These are phyloP conservation scores for Mycena indigotica DNA, from an alignment of 768 basidiomycete species.

Conservation along the genomic window DNA sequence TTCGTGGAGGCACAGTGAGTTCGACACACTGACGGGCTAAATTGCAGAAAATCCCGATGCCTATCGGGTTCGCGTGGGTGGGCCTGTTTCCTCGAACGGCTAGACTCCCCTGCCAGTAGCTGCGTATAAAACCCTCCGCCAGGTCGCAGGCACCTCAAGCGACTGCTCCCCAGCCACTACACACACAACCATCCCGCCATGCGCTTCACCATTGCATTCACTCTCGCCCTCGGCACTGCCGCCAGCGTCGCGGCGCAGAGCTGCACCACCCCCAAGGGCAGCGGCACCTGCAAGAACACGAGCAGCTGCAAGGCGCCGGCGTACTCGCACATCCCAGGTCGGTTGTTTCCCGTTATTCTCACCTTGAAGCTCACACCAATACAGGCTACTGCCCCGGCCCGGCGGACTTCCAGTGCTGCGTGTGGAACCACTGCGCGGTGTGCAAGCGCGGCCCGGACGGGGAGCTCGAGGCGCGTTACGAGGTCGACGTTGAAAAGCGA, in stretches of 20 bases:
- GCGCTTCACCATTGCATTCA: background rate
- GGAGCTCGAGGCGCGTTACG: background rate
- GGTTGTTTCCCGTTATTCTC: background rate
- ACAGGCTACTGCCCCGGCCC: background rate
- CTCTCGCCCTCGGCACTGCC: background rate
- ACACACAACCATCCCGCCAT: no score
- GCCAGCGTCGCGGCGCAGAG: background rate
- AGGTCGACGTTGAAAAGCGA: background rate
- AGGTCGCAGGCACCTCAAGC: no score
- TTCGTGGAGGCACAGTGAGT: no score
- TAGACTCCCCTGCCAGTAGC: no score
- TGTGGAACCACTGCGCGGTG: background rate
- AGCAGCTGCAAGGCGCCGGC: slow-evolving; percentile 2
- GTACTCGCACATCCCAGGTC: slow-evolving; percentile 4
- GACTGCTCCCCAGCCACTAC: no score
- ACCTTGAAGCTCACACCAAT: background rate
- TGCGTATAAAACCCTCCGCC: no score
- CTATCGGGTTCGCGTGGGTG: no score
- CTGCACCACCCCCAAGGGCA: background rate
- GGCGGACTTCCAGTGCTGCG: slow-evolving; percentile 2
- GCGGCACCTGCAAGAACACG: slow-evolving; percentile 3
- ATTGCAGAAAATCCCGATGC: no score
- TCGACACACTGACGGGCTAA: no score
- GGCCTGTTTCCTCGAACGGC: no score
- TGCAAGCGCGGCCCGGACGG: background rate